Base-by-base conservation (phyloP, 495 filamentous ascomycete species). In the Xylaria castorea region DNA sequence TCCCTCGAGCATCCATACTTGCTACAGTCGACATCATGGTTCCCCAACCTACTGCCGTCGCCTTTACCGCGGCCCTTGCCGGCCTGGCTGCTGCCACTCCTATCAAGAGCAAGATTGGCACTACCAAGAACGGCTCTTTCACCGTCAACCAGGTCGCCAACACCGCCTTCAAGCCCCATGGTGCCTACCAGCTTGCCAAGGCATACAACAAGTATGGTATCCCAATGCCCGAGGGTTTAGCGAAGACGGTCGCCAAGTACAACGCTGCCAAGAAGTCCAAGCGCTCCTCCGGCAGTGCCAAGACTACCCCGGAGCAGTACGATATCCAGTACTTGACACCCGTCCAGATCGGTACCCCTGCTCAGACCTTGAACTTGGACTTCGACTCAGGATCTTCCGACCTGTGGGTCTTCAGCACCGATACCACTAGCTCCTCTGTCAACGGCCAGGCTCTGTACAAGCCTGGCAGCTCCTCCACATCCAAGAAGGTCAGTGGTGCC, bases 381-480 rank as follows among this genome's bases (percentile, higher is more conserved):
- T 88, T 92, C 77, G 91, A 93, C 75, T 92, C 91, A 53, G 91
- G 91, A 5, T 91, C 89, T 51, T 90, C 91, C 40, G 91, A 93
- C 81, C 87, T 93, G 85, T 92, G 78, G 78, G 78, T 80, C 36
- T 80, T 80, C 76, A 77, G 75, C 71, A 74, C 73, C 0, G 85
- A 30, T 60, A 82, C 44, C 61, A 71, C 50, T 46, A 72, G 86
- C 46, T 87, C 90, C 80, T 81, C 80, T 50, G 70, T 90, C 80
- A 76, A 76, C 44, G 90, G 89, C 40, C 90, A 74, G 65, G 42
- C 67, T 3, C 27, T 68, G 81, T 93, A 94, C 84, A 82, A 84
- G 68, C 85, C 89, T 2, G 48, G 68, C 38, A 77, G 70, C 14
- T 85, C 83, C 74, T 77, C 70, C 68, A 86, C 82, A 48, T 79